These are phyloP conservation scores for Trichosporon inkin DNA, from an alignment of 1,284 basidiomycete genomes.

Conservation along the genomic window DNA sequence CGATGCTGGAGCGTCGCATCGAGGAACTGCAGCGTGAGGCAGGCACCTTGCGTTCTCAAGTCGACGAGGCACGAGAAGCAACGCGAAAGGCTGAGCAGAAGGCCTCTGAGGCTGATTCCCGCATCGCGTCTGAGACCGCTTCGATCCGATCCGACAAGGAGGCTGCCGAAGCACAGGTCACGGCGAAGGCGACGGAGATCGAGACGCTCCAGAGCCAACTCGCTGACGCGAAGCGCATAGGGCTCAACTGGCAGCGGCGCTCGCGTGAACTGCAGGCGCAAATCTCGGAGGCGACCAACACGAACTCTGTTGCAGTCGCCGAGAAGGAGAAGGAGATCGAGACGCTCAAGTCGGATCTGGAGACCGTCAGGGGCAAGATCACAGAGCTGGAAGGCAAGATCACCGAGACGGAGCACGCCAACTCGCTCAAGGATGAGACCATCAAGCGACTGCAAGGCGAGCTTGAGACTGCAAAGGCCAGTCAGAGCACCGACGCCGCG, in stretches of 20 bases:
- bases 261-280: slow-evolving; percentile 22
- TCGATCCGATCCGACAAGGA: slow-evolving; percentile 38
- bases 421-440: slow-evolving; percentile 30
- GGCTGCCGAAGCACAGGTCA: slow-evolving; percentile 32
- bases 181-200: slow-evolving; percentile 30
- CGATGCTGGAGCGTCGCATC: slow-evolving; percentile 72
- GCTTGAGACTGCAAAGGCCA: slow-evolving; percentile 24
- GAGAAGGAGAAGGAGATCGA: slow-evolving; percentile 29
- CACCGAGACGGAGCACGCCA: slow-evolving; percentile 24
- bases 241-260: slow-evolving; percentile 40
- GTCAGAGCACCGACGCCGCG: slow-evolving; percentile 6
- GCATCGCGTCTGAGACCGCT: slow-evolving; percentile 35
- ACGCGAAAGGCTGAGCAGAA: slow-evolving; percentile 53
- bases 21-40: slow-evolving; percentile 71
- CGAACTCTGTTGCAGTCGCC: slow-evolving; percentile 14
- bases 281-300: slow-evolving; percentile 1
- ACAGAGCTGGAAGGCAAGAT: slow-evolving; percentile 35
- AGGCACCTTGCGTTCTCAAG: slow-evolving; percentile 60
- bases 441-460: slow-evolving; percentile 37
- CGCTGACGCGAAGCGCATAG: slow-evolving; percentile 32
- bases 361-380: slow-evolving; percentile 30
- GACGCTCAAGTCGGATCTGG: slow-evolving; percentile 29
- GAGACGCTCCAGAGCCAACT: slow-evolving; percentile 25
- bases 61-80: slow-evolving; percentile 76
- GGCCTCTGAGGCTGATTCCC: slow-evolving; percentile 33